Evolutionary conservation across 108 stramenopile genomes (phyloP), one percentile per base, ranked within the genome.

Genomic region (Cyclotella choctawhatcheeana): DNA sequence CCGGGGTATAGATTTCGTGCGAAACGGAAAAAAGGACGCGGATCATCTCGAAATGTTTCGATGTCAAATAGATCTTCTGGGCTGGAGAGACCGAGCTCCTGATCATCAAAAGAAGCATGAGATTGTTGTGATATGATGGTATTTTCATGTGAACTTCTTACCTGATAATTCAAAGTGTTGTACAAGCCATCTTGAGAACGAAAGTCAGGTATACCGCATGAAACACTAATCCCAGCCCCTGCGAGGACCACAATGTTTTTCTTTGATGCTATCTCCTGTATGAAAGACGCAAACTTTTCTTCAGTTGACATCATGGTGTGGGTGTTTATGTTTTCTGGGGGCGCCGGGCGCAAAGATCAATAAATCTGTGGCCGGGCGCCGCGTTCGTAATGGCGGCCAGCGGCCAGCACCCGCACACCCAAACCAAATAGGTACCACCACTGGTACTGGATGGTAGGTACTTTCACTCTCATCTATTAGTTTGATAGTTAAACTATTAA

Each of bases 151-250:
- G 14, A 56, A 51, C 33, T 16, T 5, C 66, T n/a, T 22, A 64
- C 79, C 56, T 85, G 77, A 35, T 64, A 61, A 58, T 92, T 76
- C 45, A 92, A 68, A 1, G 85, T 90, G 22, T 77, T 52, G 61
- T 91, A 92, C 20, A 95, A 56, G 1, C 94, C 94, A 26, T 60
- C 85, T 47, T 65, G 77, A 26, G 67, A 63, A 26, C 94, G 85
- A 80, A 95, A 95, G 55, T 95, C 94, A 0, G 94, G 94, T 48
- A 95, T 95, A 51, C 94, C 94, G 66, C 90, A 88, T 17, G 74
- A 77, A 8, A 91, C 90, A 44, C 81, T 83, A 4, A 95, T 89
- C 8, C 94, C 94, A 5, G 94, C 94, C 21, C 94, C 94, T 2
- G 77, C 85, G 64, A 95, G 76, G 0, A 91, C 90, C 0, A 91